A percentile compares a stretch with the other conserved stretches of the same genome.
Evolutionary conservation across 2,329 filamentous ascomycete species (phyloP).

Genomic region (Aspergillus neotritici): DNA sequence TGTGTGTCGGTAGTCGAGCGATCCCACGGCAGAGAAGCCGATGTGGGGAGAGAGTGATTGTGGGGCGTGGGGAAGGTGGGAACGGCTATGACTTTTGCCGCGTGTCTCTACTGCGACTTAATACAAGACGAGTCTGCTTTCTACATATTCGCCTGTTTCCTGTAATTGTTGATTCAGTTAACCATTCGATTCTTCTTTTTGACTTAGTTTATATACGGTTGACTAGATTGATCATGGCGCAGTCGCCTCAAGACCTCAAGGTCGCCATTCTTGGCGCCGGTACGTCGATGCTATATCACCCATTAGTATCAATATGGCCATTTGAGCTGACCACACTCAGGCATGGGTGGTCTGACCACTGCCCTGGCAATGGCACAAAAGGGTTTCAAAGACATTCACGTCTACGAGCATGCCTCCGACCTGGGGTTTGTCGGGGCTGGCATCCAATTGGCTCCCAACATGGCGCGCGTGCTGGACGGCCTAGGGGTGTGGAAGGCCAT

Average conservation of each 20-base stretch:
- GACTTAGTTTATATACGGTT: background rate
- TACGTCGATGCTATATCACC: background rate
- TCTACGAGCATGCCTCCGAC: conserved; percentile 67
- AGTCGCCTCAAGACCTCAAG: conserved; percentile 30
- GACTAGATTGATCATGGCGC: conserved; percentile 17
- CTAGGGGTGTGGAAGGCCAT: conserved; percentile 69
- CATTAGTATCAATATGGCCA: background rate
- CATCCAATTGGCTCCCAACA: conserved; percentile 78
- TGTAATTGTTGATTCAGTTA: background rate
- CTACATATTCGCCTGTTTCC: background rate
- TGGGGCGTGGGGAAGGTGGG: too few relatives aligned
- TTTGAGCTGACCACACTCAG: conserved; percentile 6
- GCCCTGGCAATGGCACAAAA: conserved; percentile 69
- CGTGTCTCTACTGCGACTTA: too few relatives aligned
- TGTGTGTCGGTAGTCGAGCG: too few relatives aligned
- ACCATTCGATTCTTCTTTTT: background rate
- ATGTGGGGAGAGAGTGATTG: too few relatives aligned
- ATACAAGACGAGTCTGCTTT: too few relatives aligned
- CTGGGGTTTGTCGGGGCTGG: conserved; percentile 79
- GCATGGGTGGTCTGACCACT: conserved; percentile 71
- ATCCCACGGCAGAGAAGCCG: too few relatives aligned
- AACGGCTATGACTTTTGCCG: too few relatives aligned
- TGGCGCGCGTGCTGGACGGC: conserved; percentile 67
- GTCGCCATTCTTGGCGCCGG: conserved; percentile 47
- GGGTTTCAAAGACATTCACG: conserved; percentile 66